Percentiles rank a stretch among this genome's conserved stretches.
phyloP scores from a whole-genome alignment of 192 early-diverging fungal genomes.

The Cladochytrium replicatum region DNA sequence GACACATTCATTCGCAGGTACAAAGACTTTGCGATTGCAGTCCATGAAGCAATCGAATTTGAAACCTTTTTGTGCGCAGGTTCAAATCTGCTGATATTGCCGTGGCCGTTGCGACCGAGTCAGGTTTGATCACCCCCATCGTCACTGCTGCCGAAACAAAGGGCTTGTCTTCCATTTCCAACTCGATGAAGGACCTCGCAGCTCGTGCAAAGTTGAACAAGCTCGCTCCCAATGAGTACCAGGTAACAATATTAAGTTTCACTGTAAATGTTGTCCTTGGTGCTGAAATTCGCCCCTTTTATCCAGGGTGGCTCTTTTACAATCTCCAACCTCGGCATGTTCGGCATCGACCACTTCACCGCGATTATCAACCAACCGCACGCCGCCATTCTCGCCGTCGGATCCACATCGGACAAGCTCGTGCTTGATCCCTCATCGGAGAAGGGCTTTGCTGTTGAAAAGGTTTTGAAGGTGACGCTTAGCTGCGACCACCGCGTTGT shows the following conservation, averaged over 20 bases:
- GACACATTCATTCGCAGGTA: slow-evolving; percentile 84
- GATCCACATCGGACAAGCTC: slow-evolving; percentile 63
- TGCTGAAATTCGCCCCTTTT: too few relatives aligned
- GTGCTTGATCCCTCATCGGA: slow-evolving; percentile 30
- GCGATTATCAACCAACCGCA: slow-evolving; percentile 98
- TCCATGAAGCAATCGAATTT: slow-evolving; percentile 5
- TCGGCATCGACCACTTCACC: slow-evolving; percentile 84
- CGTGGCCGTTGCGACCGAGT: slow-evolving; percentile 87
- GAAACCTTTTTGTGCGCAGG: slow-evolving; percentile 20
- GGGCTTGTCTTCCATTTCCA: slow-evolving; percentile 79
- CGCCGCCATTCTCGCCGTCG: slow-evolving; percentile 85
- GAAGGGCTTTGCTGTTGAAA: slow-evolving; percentile 34
- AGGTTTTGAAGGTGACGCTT: slow-evolving; percentile 77
- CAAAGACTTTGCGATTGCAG: neutral
- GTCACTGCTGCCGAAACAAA: slow-evolving; percentile 69
- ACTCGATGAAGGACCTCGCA: slow-evolving; percentile 77
- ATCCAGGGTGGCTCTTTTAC: slow-evolving; percentile 91
- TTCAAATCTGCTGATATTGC: slow-evolving; percentile 88
- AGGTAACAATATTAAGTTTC: slow-evolving; percentile 43
- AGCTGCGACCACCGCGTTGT: slow-evolving; percentile 91
- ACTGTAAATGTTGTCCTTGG: neutral
- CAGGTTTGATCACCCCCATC: slow-evolving; percentile 94
- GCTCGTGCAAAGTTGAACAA: slow-evolving; percentile 74
- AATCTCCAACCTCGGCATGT: slow-evolving; percentile 98
- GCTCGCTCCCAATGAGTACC: slow-evolving; percentile 91